Evolutionary conservation across 495 filamentous ascomycete species (phyloP), one percentile per base, ranked within the genome.

Genomic region (Glarea lozoyensis): DNA sequence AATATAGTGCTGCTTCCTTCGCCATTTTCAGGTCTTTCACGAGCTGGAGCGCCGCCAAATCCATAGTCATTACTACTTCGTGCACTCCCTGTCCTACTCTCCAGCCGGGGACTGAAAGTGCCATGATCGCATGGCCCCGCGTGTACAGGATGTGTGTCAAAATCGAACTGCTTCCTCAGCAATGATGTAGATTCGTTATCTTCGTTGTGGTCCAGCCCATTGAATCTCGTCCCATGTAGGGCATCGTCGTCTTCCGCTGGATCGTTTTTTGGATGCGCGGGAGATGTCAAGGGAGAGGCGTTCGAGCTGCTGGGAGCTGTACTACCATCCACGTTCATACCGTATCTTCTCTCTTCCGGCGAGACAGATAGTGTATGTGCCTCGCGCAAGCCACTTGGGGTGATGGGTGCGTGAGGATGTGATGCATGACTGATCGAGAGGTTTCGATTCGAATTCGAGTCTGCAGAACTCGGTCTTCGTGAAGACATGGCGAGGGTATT

Each of bases 41-140:
- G 4, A 1, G 45, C 21, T n/a, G 39, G 35, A 2, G 48, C 27
- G 13, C 52, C 36, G 20, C 53, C 63, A 54, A 67, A 60, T 21
- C 45, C 49, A 17, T 42, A 34, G 32, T 32, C 45, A 23, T 52
- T 56, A 24, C 46, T 37, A 50, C 53, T 62, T 21, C 57, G 64
- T n/a, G 64, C 48, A 42, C 66, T 70, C 31, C 67, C 63, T 19
- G 69, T 58, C 10, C 67, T 62, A 27, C 64, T 72, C 40, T 63
- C 62, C 2, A 76, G 64, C n/a, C 72, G 68, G 10, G 85, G 82
- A 12, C 82, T 87, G 59, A 88, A 86, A n/a, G 81, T 82, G 44
- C 86, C 86, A 61, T 89, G 84, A 47, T 77, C 73, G 65, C 82
- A 88, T 40, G 63, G 59, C 13, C 72, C 70, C 2, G 64, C 60